A percentile compares a stretch with the other conserved stretches of the same genome.
Conservation (phyloP, 352 stramenopile genomes). For the Phytophthora syringae region DNA sequence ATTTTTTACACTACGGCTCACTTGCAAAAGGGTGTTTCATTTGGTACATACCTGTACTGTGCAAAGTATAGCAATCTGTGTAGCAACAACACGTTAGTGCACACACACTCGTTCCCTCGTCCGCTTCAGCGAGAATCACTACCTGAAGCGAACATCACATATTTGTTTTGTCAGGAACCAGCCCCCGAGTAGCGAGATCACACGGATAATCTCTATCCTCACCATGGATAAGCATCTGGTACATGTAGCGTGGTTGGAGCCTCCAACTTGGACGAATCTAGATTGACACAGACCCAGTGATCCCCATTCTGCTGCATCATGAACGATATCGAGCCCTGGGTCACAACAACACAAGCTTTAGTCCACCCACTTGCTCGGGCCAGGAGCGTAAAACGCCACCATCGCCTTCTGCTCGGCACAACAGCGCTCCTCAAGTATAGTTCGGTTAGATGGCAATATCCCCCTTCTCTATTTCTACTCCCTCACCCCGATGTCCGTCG, state of each 20-base stretch:
- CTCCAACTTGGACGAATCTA: too few species aligned
- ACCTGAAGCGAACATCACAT: not conserved
- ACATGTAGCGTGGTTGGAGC: constrained; percentile 68
- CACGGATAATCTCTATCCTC: not conserved
- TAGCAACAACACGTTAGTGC: constrained; percentile 40
- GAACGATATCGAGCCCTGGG: constrained; percentile 67
- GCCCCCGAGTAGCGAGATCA: not conserved
- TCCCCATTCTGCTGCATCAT: constrained; percentile 69
- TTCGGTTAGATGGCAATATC: not conserved
- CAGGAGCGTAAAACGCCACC: constrained; percentile 66
- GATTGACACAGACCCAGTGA: constrained; percentile 78
- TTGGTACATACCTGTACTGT: constrained; percentile 79
- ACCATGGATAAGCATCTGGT: constrained; percentile 71
- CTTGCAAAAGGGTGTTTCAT: constrained; percentile 77
- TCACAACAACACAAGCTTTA: constrained; percentile 27
- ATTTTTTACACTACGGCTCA: too few species aligned
- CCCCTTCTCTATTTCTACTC: not conserved
- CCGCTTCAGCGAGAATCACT: constrained; percentile 77
- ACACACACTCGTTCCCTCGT: too few species aligned
- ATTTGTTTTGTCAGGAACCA: not conserved
- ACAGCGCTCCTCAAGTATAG: not conserved
- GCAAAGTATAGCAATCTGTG: constrained; percentile 73
- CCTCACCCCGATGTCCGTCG: constrained; percentile 69
- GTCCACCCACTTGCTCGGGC: constrained; percentile 38
- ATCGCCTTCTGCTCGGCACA: constrained; percentile 55